Percentiles rank a stretch among this genome's conserved stretches.
Conservation (phyloP, 1,284 basidiomycete genomes). For the Tremellales sp. region DNA sequence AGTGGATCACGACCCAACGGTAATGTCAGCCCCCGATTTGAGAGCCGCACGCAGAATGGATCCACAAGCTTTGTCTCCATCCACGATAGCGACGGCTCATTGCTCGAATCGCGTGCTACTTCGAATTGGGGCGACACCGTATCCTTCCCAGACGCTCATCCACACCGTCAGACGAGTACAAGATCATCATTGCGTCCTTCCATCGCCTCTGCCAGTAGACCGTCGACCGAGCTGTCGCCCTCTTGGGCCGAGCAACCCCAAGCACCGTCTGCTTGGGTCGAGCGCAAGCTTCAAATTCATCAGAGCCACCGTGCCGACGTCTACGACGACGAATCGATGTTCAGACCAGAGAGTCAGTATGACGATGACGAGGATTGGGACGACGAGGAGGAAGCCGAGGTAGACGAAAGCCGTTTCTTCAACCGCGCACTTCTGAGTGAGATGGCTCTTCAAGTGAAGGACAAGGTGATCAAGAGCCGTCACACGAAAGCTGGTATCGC, state of each 20-base stretch:
- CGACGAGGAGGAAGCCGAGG: constrained; percentile 53
- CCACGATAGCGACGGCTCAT: too few relatives aligned
- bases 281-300: constrained; percentile 46
- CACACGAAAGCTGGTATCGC: constrained; percentile 89
- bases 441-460: constrained; percentile 78
- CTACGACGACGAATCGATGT: constrained; percentile 42
- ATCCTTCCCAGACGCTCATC: not conserved
- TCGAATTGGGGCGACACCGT: not conserved
- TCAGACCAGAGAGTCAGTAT: constrained; percentile 10
- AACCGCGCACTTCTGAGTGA: constrained; percentile 83
- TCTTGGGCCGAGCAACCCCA: constrained; percentile 35
- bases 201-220: constrained; percentile 5
- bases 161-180: constrained; percentile 16
- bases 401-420: constrained; percentile 72
- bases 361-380: constrained; percentile 51
- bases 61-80: too few relatives aligned
- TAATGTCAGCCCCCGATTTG: too few relatives aligned
- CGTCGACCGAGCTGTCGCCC: constrained; percentile 21
- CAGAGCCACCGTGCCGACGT: constrained; percentile 45
- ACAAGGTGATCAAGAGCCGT: constrained; percentile 75
- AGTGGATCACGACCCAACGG: too few relatives aligned
- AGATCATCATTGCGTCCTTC: constrained; percentile 23
- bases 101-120: too few relatives aligned
- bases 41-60: too few relatives aligned
- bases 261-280: constrained; percentile 40